Base-by-base conservation (phyloP, 2,329 filamentous ascomycete species). In the Arthrobotrys iridis region DNA sequence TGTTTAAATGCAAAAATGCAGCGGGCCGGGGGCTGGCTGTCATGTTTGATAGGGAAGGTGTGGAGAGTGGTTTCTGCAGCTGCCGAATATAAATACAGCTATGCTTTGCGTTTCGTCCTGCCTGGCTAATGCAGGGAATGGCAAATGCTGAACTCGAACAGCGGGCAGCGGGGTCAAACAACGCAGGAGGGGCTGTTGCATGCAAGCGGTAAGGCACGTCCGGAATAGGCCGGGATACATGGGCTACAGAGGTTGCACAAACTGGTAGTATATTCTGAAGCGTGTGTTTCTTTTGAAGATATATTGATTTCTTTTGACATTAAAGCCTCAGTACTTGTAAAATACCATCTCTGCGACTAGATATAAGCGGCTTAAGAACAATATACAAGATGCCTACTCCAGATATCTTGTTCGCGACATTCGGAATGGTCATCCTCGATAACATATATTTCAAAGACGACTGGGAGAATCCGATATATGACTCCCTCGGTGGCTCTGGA, bases 361-460 rank as follows among this genome's bases (percentile, higher is more conserved):
- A n/a, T n/a, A n/a, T n/a, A n/a, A n/a, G n/a, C n/a, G n/a, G n/a
- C n/a, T n/a, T n/a, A n/a, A n/a, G n/a, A n/a, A n/a, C n/a, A n/a
- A n/a, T n/a, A n/a, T n/a, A n/a, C n/a, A 41, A 18, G 15, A 74
- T 74, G 70, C 45, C 22, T 15, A 20, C 28, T 2, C 55, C 4
- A 5, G 60, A 57, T 4, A 74, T 74, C 7, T 3, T 58, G 3
- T 74, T 74, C 37, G 41, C 70, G 6, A 57, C 62, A 2, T 58
- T 74, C 24, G 70, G 70, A 11, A 74, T 67, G 70, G 63, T 74
- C 22, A 67, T 74, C 15, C 62, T 74, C 4, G 70, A 74, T 24
- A 58, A 66, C 15, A 62, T 74, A 18, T 74, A 74, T 24, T 67
- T 74, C 28, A 30, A 48, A 15, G 63, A 68, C 22, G 62, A 67